phyloP scores from a whole-genome alignment of 495 filamentous ascomycete genomes.

The Penicillium psychrofluorescens region DNA sequence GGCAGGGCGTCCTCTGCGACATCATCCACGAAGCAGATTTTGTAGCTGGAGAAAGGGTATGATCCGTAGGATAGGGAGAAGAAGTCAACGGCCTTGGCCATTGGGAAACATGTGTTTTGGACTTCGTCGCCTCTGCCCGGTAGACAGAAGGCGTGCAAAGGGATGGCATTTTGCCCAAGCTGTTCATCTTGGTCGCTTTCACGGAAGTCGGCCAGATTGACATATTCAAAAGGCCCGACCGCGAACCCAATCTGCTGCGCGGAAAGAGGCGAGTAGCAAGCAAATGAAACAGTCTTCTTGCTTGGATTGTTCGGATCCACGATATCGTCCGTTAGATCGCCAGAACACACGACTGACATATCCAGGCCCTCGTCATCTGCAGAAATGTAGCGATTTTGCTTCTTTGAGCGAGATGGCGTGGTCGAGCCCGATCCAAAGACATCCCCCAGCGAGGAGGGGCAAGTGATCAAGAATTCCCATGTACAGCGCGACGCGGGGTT shows the following conservation, averaged over 20 bases:
- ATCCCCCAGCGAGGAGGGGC: slow-evolving; percentile 77
- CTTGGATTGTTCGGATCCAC: slow-evolving; percentile 62
- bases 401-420: slow-evolving; percentile 10
- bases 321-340: slow-evolving; percentile 77
- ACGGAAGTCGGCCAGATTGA: slow-evolving; percentile 82
- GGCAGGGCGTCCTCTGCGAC: slow-evolving; percentile 61
- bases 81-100: slow-evolving; percentile 73
- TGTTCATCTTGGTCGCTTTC: slow-evolving; percentile 87
- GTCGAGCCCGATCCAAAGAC: slow-evolving; percentile 45
- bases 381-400: slow-evolving; percentile 24
- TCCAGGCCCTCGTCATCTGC: slow-evolving; percentile 83
- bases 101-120: slow-evolving; percentile 71
- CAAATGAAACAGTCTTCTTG: slow-evolving; percentile 80
- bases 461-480: slow-evolving; percentile 84
- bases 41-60: slow-evolving; percentile 83
- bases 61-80: slow-evolving; percentile 78
- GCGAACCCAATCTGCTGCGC: slow-evolving; percentile 87
- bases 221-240: slow-evolving; percentile 87
- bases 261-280: slow-evolving; percentile 58
- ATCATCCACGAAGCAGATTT: slow-evolving; percentile 91
- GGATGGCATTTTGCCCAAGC: slow-evolving; percentile 73
- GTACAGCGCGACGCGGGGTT: slow-evolving; percentile 68
- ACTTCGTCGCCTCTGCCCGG: slow-evolving; percentile 74
- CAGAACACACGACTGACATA: slow-evolving; percentile 82
- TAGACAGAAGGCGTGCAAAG: slow-evolving; percentile 83